Percentiles rank a stretch among this genome's conserved stretches.
Conservation (phyloP, 1,139 yeast species). For the Candida freyschussii region DNA sequence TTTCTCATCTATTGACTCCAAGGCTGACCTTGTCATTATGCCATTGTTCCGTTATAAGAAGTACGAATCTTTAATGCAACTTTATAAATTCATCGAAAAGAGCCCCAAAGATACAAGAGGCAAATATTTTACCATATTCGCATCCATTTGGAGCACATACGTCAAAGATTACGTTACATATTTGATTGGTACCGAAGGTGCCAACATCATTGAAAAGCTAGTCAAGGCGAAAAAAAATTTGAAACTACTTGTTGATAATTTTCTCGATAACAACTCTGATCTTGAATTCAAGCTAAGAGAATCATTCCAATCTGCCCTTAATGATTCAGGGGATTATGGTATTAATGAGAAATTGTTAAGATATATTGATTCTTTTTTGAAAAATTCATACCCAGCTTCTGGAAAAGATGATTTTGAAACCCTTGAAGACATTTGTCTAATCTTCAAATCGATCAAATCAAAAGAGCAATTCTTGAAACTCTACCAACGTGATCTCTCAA, state of each 20-base stretch:
- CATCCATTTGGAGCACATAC: slow-evolving; percentile 13
- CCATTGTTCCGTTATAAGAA: slow-evolving; percentile 12
- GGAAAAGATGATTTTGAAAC: slow-evolving; percentile 13
- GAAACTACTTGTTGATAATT: slow-evolving; percentile 7
- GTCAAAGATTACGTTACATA: slow-evolving; percentile 8
- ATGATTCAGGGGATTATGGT: slow-evolving; percentile 17
- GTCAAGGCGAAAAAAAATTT: slow-evolving; percentile 17
- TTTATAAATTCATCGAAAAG: slow-evolving; percentile 13
- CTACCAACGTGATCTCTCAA: slow-evolving; percentile 34
- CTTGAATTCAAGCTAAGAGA: slow-evolving; percentile 20
- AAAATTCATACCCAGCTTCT: slow-evolving; percentile 5
- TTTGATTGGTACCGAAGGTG: slow-evolving; percentile 4
- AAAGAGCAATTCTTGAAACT: slow-evolving; percentile 32
- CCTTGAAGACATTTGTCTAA: slow-evolving; percentile 18
- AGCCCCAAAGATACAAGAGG: slow-evolving; percentile 1
- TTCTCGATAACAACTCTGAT: slow-evolving; percentile 10
- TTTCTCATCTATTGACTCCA: slow-evolving; percentile 9
- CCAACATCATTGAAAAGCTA: slow-evolving; percentile 13
- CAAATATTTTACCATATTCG: slow-evolving; percentile 2
- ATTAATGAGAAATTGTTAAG: slow-evolving; percentile 28
- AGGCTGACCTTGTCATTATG: slow-evolving; percentile 5
- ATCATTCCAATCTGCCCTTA: slow-evolving; percentile 20
- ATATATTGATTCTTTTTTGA: slow-evolving; percentile 30
- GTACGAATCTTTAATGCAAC: slow-evolving; percentile 4
- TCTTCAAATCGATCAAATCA: slow-evolving; percentile 30